Base-by-base conservation (phyloP, 1,284 basidiomycete species). In the Stygiomarasmius scandens region DNA sequence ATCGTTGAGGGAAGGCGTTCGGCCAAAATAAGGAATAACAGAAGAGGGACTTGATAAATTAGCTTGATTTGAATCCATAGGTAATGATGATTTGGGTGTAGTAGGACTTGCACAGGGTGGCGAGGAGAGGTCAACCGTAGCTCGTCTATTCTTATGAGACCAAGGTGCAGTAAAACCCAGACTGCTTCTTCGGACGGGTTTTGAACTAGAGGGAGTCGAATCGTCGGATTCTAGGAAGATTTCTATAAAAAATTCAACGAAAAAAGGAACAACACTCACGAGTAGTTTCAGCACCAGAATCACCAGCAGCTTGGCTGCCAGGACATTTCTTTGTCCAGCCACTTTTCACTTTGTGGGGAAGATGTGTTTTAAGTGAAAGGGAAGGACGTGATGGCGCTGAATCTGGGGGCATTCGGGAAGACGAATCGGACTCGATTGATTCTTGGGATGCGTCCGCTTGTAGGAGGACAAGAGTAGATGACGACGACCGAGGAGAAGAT, bases 121-220 rank as follows among this genome's bases (percentile, higher is more conserved):
- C 38, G 25, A 25, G n/a, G 47, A 38, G n/a, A 27, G 14, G 19
- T 55, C 54, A 6, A 43, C 14, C 34, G 24, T 43, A 5, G 54
- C 22, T 23, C 51, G 52, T 29, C 51, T 29, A 3, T 47, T 54
- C 29, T 49, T 60, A 2, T 49, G 24, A 2, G 43, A 48, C 58
- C 55, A 56, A 12, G 55, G 43, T 19, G 50, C 36, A 46, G 23
- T 47, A 48, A 53, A 36, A 20, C 54, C 51, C 16, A 43, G 22
- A n/a, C 34, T 29, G 43, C 27, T 24, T 49, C 52, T 53, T 14
- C 55, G 51, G 32, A 36, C 45, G 22, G 32, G 19, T 46, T 52
- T 60, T 38, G 12, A 41, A 19, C 45, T 50, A 25, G 38, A 43
- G 16, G 49, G 24, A 14, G 32, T 44, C 3, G 36, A n/a, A 19